Evolutionary conservation across 1,139 yeast species (phyloP).

Genomic region (Magnusiomyces fungicola): DNA sequence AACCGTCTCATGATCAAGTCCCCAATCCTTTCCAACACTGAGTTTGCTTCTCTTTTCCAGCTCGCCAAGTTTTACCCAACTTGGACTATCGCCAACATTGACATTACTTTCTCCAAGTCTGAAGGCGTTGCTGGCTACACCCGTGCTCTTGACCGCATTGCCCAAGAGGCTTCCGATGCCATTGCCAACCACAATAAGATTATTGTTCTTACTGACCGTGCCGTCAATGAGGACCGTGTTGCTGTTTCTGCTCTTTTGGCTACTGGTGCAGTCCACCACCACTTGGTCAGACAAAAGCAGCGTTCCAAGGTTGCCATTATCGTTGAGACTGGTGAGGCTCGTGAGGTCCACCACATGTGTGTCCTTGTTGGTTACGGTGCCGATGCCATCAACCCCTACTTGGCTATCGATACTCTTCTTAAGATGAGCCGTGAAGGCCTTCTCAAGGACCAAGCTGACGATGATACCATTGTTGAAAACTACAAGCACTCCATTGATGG

Average conservation of each 20-base stretch:
- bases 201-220: slow-evolving; percentile 68
- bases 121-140: slow-evolving; percentile 86
- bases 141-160: slow-evolving; percentile 75
- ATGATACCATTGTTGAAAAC: slow-evolving; percentile 58
- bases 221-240: slow-evolving; percentile 52
- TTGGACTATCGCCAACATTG: slow-evolving; percentile 79
- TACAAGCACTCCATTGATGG: slow-evolving; percentile 79
- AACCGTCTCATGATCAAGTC: slow-evolving; percentile 75
- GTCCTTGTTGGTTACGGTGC: slow-evolving; percentile 95
- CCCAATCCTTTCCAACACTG: slow-evolving; percentile 70
- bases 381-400: slow-evolving; percentile 90
- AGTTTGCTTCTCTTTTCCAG: slow-evolving; percentile 64
- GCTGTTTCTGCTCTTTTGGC: slow-evolving; percentile 89
- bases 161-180: slow-evolving; percentile 81
- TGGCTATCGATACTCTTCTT: slow-evolving; percentile 82
- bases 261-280: slow-evolving; percentile 96
- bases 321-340: slow-evolving; percentile 92
- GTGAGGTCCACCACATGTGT: slow-evolving; percentile 95
- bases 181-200: slow-evolving; percentile 70
- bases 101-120: slow-evolving; percentile 77
- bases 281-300: slow-evolving; percentile 89
- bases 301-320: slow-evolving; percentile 91
- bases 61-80: slow-evolving; percentile 71
- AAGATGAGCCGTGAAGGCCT: slow-evolving; percentile 80
- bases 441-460: slow-evolving; percentile 49